Evolutionary conservation across 2,329 filamentous ascomycete species (phyloP), one percentile per base, ranked within the genome.

Genomic region (Aspergillus udagawae): DNA sequence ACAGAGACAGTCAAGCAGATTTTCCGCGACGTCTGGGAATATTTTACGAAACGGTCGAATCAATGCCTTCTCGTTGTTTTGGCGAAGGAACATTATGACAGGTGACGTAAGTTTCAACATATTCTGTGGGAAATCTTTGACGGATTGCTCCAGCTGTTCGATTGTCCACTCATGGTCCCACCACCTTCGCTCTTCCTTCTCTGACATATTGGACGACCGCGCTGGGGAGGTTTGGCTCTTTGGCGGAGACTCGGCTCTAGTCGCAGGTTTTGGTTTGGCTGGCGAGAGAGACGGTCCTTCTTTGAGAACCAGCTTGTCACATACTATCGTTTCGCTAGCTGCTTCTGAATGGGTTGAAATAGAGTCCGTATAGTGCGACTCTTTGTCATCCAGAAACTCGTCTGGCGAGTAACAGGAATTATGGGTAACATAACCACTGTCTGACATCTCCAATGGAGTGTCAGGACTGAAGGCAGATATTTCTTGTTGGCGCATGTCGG

Each of bases 111-210:
- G 65, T 20, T 67, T 68, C 5, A 75, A 67, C 65, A 71, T 71
- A 42, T 69, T 63, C 10, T 65, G 67, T 20, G 73, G 71, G 20
- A 70, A 73, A 20, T 72, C 69, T 41, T 70, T 73, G 12, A 74
- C 67, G 1, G 70, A 73, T 27, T 71, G 64, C 12, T 75, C 73
- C 25, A 76, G 65, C 59, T 75, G 70, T 32, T 74, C 70, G 1
- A 76, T 63, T 4, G 72, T 71, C 73, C 73, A 76, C 55, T 75
- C 73, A 49, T 74, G 70, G 52, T 74, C 70, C 70, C 72, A 72
- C 60, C 67, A 67, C 49, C 70, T 73, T 38, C 68, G 42, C 29
- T 67, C 64, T 23, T 68, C 67, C 38, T 70, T 67, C 7, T 71
- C 67, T 1, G 65, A 66, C 3, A 57, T 62, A 10, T 60, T 63